Evolutionary conservation across 306 rosid species (phyloP), one percentile per base, ranked within the genome.

Genomic region (Sesbania bispinosa): DNA sequence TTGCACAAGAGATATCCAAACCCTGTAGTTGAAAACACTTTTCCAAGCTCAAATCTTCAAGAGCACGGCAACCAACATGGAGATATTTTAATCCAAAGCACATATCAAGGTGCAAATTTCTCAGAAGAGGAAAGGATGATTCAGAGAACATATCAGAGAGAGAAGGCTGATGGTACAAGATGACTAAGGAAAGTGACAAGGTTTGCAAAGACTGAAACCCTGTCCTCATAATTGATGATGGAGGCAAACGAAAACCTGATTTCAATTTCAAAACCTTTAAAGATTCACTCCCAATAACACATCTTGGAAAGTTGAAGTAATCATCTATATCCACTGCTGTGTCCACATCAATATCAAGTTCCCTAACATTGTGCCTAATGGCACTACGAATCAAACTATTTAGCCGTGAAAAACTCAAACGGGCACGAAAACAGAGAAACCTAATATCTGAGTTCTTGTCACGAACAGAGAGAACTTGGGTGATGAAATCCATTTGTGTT

Each of bases 201-300:
- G 76, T 76, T 2, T 82, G 87, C 3, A 92, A 75, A 3, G 64
- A 79, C 55, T 63, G 80, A 68, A 92, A 92, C 0, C 96, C 95
- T 1, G 51, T 58, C 5, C 36, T 79, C 86, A 88, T 85, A 0
- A 85, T 75, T 1, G 95, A 88, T 0, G 84, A 54, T 0, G 96
- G 98, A 1, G 96, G 96, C 21, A 92, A 64, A 1, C 90, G 87
- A 77, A 92, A 89, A 5, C 96, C 95, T 0, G 96, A 92, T 65
- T 75, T 87, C 23, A 92, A 10, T 32, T 70, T 82, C 33, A 92
- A 82, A 10, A 73, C 73, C 20, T 63, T 81, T 0, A 92, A 33
- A 0, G 88, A 74, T 6, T 86, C 84, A 23, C 89, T 85, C 3
- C 79, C 67, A 18, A 89, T 66, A 2, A 92, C 76, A 33, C 88